phyloP scores from a whole-genome alignment of 768 basidiomycete species.

The Amanita fuliginea region DNA sequence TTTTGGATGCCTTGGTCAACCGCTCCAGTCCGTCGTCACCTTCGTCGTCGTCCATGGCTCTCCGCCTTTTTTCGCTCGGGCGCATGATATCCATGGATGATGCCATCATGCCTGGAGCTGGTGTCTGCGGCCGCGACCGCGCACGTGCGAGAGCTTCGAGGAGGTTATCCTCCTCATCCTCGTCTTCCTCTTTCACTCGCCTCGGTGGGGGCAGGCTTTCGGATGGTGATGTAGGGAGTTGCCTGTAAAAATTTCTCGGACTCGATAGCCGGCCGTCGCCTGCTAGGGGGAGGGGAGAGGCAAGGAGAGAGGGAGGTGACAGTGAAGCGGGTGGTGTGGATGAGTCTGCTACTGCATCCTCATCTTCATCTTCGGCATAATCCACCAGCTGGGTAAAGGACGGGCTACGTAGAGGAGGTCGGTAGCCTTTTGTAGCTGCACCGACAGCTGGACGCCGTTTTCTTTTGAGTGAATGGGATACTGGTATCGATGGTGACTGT shows the following conservation, averaged over 20 bases:
- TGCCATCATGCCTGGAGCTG: slow-evolving; percentile 22
- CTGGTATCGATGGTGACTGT: slow-evolving; percentile 22
- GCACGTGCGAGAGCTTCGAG: slow-evolving; percentile 42
- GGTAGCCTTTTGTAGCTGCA: slow-evolving; percentile 32
- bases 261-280: slow-evolving; percentile 13
- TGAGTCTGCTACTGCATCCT: slow-evolving; percentile 14
- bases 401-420: slow-evolving; percentile 40
- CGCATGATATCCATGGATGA: slow-evolving; percentile 33
- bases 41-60: slow-evolving; percentile 67
- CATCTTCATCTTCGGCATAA: slow-evolving; percentile 70
- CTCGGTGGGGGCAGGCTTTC: slow-evolving; percentile 33
- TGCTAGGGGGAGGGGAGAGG: slow-evolving; percentile 9
- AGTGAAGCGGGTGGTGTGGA: neutral
- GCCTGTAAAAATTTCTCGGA: slow-evolving; percentile 27
- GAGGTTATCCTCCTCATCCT: slow-evolving; percentile 47
- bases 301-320: slow-evolving; percentile 7
- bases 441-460: slow-evolving; percentile 41
- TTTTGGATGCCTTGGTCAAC: slow-evolving; percentile 50
- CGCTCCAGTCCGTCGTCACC: slow-evolving; percentile 56
- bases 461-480: slow-evolving; percentile 38
- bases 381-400: slow-evolving; percentile 57
- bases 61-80: slow-evolving; percentile 57
- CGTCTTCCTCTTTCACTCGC: slow-evolving; percentile 18
- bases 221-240: slow-evolving; percentile 19
- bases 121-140: slow-evolving; percentile 27